Evolutionary conservation across 345 rosid genomes (phyloP), one percentile per base, ranked within the genome.

Genomic region (Mangifera indica): DNA sequence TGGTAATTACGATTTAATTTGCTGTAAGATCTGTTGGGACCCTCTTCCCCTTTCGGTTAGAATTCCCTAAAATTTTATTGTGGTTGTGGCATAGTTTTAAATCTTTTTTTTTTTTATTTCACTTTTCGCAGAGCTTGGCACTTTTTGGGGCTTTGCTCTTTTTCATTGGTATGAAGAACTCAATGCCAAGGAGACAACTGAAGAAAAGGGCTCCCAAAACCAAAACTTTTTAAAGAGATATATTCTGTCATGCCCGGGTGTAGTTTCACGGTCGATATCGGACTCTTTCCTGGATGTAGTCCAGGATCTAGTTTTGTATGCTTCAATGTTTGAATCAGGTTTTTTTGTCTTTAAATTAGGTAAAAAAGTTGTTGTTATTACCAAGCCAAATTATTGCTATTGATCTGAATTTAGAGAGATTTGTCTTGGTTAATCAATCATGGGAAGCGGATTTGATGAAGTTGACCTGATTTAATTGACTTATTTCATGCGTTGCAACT

Each of bases 121-220:
- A n/a, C 21, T 22, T 55, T 66, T 44, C 72, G 75, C 81, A 91
- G 97, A 87, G 81, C 79, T 34, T 91, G 74, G 93, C 97, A 17
- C 80, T 91, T 1, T 71, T 91, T 45, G 97, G 97, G 26, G 95
- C 87, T 54, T 71, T 91, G 73, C 82, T 91, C 24, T 89, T 85
- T 76, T 91, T 84, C 62, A 81, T 89, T 62, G 97, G 97, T 70
- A 91, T 89, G 95, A 85, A 80, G 80, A 91, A 91, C 84, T 87
- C 95, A 15, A 82, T 87, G 76, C 90, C 86, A 40, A 80, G 86
- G 74, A 84, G 90, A 56, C 91, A 86, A 45, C 79, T 69, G 40
- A 83, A 81, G 88, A 91, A 82, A 69, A 91, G 84, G 88, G 53
- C 77, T 54, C 87, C 81, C 20, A 91, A 91, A 61, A n/a, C 88